Conservation (phyloP, 345 rosid species). For the Lepidium didymum region DNA sequence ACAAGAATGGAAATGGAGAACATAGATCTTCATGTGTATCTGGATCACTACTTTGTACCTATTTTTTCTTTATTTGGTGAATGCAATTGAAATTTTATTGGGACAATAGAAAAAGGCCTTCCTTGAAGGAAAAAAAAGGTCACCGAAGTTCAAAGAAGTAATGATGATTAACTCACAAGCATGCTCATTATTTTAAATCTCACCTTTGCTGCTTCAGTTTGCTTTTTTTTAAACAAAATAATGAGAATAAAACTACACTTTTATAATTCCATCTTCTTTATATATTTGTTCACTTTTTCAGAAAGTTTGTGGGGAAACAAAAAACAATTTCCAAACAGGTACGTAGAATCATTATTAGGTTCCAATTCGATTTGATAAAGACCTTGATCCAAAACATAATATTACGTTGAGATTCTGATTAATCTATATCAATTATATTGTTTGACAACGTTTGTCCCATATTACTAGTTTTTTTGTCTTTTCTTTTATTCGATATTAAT, state of each 20-base stretch:
- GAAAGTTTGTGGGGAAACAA: conserved; percentile 70
- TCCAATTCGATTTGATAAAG: conserved; percentile 48
- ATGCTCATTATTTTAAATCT: conserved; percentile 58
- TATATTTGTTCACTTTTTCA: neutral
- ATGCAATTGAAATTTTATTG: conserved; percentile 31
- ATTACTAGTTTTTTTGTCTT: neutral
- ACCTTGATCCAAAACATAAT: conserved; percentile 34
- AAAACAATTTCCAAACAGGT: conserved; percentile 81
- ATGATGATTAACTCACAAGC: conserved; percentile 77
- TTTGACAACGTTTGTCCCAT: conserved; percentile 1
- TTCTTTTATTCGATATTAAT: neutral
- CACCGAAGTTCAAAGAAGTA: conserved; percentile 51
- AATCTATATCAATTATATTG: neutral
- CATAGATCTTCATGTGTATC: conserved; percentile 3
- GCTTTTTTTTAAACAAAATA: conserved; percentile 45
- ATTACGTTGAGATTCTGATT: conserved; percentile 17
- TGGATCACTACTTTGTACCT: conserved; percentile 6
- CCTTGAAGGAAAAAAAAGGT: conserved; percentile 24
- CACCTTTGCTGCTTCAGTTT: conserved; percentile 64
- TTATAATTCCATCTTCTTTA: conserved; percentile 39
- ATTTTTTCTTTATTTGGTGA: conserved; percentile 21
- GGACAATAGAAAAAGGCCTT: conserved; percentile 37
- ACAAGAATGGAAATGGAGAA: conserved; percentile 7
- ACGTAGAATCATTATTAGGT: conserved; percentile 41
- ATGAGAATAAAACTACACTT: conserved; percentile 44